Conservation (phyloP, 1,284 basidiomycete species). For the Ceratobasidium sp. region DNA sequence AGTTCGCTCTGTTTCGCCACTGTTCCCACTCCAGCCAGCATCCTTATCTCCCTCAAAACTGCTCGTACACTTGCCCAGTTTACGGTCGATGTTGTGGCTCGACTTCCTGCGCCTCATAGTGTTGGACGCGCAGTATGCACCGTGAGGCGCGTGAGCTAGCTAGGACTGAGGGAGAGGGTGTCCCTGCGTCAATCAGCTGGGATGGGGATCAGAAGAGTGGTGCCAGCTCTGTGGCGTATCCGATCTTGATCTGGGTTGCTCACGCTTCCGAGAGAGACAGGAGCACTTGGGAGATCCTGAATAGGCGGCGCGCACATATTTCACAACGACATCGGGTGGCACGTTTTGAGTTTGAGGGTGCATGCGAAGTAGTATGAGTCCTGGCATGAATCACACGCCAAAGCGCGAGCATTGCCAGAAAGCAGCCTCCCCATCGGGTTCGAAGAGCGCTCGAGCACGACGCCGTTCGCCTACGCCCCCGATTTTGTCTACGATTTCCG, state of each 20-base stretch:
- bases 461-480: conserved; percentile 71
- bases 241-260: conserved; percentile 1
- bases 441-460: conserved; percentile 68
- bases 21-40: conserved; percentile 51
- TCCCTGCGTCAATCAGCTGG: conserved; percentile 25
- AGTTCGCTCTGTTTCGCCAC: conserved; percentile 46
- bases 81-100: conserved; percentile 85
- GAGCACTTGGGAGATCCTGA: conserved; percentile 24
- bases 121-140: conserved; percentile 76
- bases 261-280: conserved; percentile 21
- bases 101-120: conserved; percentile 71
- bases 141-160: conserved; percentile 61
- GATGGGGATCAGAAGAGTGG: background rate
- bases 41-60: conserved; percentile 69
- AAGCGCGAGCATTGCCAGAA: conserved; percentile 77
- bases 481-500: conserved; percentile 76
- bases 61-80: conserved; percentile 80
- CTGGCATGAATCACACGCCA: conserved; percentile 60
- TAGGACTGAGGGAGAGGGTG: conserved; percentile 32
- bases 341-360: conserved; percentile 55
- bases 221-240: conserved; percentile 36
- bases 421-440: conserved; percentile 51
- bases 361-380: conserved; percentile 65
- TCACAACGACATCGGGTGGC: conserved; percentile 45
- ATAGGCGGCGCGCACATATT: conserved; percentile 35